Evolutionary conservation across 2,329 filamentous ascomycete genomes (phyloP), one percentile per base, ranked within the genome.

Genomic region (Beauveria varroae): DNA sequence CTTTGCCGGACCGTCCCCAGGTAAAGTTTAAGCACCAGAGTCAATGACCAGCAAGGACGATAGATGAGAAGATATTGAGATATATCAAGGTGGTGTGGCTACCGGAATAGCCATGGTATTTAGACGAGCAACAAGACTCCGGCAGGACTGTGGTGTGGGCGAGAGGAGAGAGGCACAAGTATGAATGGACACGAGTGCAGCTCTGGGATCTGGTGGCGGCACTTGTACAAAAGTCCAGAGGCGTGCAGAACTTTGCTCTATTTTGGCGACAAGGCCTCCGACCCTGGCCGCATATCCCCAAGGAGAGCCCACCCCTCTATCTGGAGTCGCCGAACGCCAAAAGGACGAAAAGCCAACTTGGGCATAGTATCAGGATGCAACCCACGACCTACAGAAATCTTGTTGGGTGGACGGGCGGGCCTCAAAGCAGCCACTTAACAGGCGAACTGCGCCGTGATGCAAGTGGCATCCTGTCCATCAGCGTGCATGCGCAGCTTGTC

Each of bases 291-390:
- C 51, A 61, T 61, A 43, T 55, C 59, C 52, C 44, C 34, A 50
- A 24, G 41, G 18, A 44, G n/a, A 51, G 37, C 34, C 43, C 59
- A 43, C 59, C 46, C 30, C 41, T 55, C 51, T 49, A 41, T 61
- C 52, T 61, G 59, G 59, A 52, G 44, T 57, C 59, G 59, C 59
- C 59, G 59, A 61, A 51, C 46, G 52, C 52, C 52, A 44, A 43
- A 34, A 51, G 47, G 52, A 22, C 58, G 28, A 41, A 10, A 22
- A 49, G 43, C 50, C 58, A 59, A 59, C 57, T 52, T 44, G 47
- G 57, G 55, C 30, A 57, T 57, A 57, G 49, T 40, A 60, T 54
- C 28, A 28, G 37, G 24, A 22, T 20, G 40, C 50, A 53, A 40
- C 4, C 47, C 40, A 53, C 40, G 28, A 46, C 40, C 43, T 53